Evolutionary conservation across 768 basidiomycete species (phyloP), one percentile per base, ranked within the genome.

Genomic region (Pleurotus tuoliensis): DNA sequence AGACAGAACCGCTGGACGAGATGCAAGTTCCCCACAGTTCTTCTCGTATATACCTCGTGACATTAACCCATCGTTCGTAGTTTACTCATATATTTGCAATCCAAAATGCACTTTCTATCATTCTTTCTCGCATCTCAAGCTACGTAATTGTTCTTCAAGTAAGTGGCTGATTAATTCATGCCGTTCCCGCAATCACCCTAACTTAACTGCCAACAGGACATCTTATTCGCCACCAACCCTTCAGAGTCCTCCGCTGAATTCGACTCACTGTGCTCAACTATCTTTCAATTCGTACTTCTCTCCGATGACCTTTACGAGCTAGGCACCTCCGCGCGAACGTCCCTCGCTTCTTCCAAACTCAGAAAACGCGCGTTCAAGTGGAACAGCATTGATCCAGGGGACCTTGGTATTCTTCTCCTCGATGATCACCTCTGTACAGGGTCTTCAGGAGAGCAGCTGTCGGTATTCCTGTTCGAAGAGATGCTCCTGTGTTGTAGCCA

Each of bases 221-320:
- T 74, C 45, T 58, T 73, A 0, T 61, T 65, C 34, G 56, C 64
- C 2, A 69, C 69, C 0, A 59, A 64, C n/a, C 70, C 72, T 8
- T 56, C 62, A 4, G 64, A 69, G 3, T 62, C 62, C 1, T 39
- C 55, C 8, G 60, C 64, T 4, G 3, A 20, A 12, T 74, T 71
- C 63, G 69, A 76, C 55, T 53, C 67, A 5, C 67, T 76, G 3
- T 76, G 76, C 56, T 59, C 56, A 45, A 63, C 70, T 30, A 62
- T 67, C 18, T 65, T 69, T 49, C 61, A 69, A 16, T 59, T 73
- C 41, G 59, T 46, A n/a, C 66, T 71, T 41, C 65, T 73, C 13
- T 65, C 69, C 1, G 61, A 66, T n/a, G 67, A 67, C 13, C 70
- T 77, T 51, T 58, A 71, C 57, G 75, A 77, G 63, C 71, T 73